Evolutionary conservation across 2,329 filamentous ascomycete species (phyloP).

Genomic region (Periconia sp.): DNA sequence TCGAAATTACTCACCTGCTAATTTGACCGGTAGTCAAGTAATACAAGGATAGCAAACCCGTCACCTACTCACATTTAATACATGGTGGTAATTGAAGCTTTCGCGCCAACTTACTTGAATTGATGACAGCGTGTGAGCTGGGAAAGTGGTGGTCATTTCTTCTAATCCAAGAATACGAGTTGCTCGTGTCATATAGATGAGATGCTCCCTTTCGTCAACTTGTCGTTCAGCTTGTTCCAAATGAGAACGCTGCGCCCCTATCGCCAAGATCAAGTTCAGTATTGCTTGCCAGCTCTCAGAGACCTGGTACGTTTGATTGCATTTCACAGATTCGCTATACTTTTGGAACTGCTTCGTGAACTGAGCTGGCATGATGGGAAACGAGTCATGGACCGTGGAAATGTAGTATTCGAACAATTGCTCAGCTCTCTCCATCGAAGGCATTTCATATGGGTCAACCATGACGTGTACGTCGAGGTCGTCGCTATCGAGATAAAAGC

Average conservation of each 20-base stretch:
- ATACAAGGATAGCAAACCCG: slow-evolving; percentile 45
- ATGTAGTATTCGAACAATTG: slow-evolving; percentile 40
- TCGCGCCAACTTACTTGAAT: slow-evolving; percentile 19
- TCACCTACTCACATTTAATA: slow-evolving; percentile 36
- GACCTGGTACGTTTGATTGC: slow-evolving; percentile 4
- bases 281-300: slow-evolving; percentile 35
- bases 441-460: slow-evolving; percentile 30
- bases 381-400: slow-evolving; percentile 30
- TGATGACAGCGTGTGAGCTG: slow-evolving; percentile 21
- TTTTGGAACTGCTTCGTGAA: slow-evolving; percentile 14
- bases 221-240: slow-evolving; percentile 27
- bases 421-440: slow-evolving; percentile 29
- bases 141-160: slow-evolving; percentile 32
- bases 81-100: slow-evolving; percentile 3
- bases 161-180: slow-evolving; percentile 15
- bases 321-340: slow-evolving; percentile 2
- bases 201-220: slow-evolving; percentile 31
- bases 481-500: slow-evolving; percentile 36
- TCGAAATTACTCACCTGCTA: slow-evolving; percentile 37
- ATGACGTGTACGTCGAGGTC: slow-evolving; percentile 18
- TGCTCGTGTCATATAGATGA: slow-evolving; percentile 40
- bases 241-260: slow-evolving; percentile 43
- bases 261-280: slow-evolving; percentile 48
- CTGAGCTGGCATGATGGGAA: slow-evolving; percentile 26
- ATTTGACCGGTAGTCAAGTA: slow-evolving; percentile 45